Base-by-base conservation (phyloP, 1,139 yeast species). In the Protomyces arabidopsidicola region DNA sequence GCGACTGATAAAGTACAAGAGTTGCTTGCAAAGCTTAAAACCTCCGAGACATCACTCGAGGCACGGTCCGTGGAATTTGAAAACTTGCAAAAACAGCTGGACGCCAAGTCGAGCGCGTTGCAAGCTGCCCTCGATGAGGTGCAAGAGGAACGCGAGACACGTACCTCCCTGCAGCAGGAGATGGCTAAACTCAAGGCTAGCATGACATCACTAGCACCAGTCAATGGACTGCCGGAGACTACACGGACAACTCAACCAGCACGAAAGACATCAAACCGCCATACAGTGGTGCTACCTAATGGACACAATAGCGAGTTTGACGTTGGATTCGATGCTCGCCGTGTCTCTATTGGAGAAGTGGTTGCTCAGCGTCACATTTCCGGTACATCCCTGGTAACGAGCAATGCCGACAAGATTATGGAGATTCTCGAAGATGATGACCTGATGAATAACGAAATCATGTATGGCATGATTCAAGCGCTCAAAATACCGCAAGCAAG, bases 391-490 rank as follows among this genome's bases (percentile, higher is more conserved):
- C 20, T n/a, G 20, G 12, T 18, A 24, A 16, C 48, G 14, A 67
- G 51, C 65, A 68, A 74, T 62, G 75, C 75, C 64, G 75, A 71
- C n/a, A 76, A 76, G 67, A 75, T 78, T 63, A 79, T 77, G 70
- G 69, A 72, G 55, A 68, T 78, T 61, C 81, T 93, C 70, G 88
- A 90, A 72, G 93, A 90, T 71, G 86, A 95, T 12, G 85, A 87
- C 70, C 81, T 84, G 39, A 78, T 91, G 70, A 93, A 89, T 72
- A 82, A 85, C 68, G 98, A 91, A 75, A 89, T 90, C 63, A 88
- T 90, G 45, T 90, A 87, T 69, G 97, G 97, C 8, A 79, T 95
- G 69, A 81, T 93, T 72, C 88, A 86, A 78, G 91, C 90, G n/a
- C 81, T 93, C 75, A 88, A 86, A 76, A 84, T 91, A 64, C 98